phyloP scores from a whole-genome alignment of 495 filamentous ascomycete genomes.

The Terfezia claveryi region DNA sequence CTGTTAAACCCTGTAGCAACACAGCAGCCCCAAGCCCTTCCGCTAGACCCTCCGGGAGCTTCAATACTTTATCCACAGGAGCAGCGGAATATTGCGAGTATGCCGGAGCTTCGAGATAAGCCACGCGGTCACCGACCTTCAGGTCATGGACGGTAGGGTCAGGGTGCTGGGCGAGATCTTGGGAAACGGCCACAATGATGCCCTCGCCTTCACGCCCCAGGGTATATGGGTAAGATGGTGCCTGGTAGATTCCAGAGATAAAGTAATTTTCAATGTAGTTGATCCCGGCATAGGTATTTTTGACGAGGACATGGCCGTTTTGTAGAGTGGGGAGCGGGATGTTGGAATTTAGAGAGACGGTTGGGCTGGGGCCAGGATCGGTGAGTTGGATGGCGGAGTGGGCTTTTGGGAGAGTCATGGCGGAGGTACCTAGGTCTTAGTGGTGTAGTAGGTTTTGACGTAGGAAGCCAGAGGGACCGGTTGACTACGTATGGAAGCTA shows the following conservation, averaged over 20 bases:
- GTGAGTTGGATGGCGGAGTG: slow-evolving; percentile 28
- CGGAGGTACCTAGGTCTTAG: too few species aligned
- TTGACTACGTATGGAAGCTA: too few species aligned
- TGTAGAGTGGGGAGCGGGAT: slow-evolving; percentile 51
- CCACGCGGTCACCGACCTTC: slow-evolving; percentile 41
- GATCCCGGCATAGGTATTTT: slow-evolving; percentile 65
- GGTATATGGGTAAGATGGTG: slow-evolving; percentile 46
- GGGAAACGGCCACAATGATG: slow-evolving; percentile 32
- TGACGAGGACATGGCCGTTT: slow-evolving; percentile 56
- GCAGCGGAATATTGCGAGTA: slow-evolving; percentile 66
- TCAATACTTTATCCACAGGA: slow-evolving; percentile 31
- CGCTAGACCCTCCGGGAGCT: slow-evolving; percentile 40
- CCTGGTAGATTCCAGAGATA: slow-evolving; percentile 66
- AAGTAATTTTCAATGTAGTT: slow-evolving; percentile 90
- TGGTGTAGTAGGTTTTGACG: too few species aligned
- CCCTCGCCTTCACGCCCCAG: slow-evolving; percentile 70
- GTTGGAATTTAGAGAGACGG: slow-evolving; percentile 51
- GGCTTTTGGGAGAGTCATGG: slow-evolving; percentile 7
- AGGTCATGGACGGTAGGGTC: slow-evolving; percentile 22
- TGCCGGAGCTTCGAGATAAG: slow-evolving; percentile 34
- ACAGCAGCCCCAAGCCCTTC: slow-evolving; percentile 43
- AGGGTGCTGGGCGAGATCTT: not conserved
- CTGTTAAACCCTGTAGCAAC: slow-evolving; percentile 68
- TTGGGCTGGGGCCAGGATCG: slow-evolving; percentile 55
- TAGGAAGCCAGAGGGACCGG: too few species aligned